Conservation (phyloP, 75 land plant species). For the Adiantum capillusveneris region DNA sequence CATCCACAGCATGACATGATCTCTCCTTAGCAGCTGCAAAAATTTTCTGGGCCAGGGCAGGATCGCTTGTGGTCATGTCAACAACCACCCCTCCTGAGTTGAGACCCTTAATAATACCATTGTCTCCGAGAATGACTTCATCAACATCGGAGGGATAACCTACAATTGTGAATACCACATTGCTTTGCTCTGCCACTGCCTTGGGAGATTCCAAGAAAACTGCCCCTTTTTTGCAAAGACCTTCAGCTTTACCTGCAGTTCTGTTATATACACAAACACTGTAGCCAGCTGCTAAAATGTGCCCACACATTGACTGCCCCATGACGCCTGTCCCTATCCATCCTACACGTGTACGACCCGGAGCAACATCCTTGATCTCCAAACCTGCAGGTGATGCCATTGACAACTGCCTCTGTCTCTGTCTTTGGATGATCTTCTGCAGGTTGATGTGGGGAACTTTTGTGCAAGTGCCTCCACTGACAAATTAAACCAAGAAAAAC, state of each 20-base stretch:
- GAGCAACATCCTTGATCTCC: slow-evolving; percentile 19
- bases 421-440: no score
- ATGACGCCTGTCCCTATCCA: slow-evolving; percentile 94
- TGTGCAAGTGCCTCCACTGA: no score
- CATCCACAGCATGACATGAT: slow-evolving; percentile 61
- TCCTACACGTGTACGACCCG: slow-evolving; percentile 45
- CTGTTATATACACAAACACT: slow-evolving; percentile 67
- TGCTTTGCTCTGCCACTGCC: slow-evolving; percentile 40
- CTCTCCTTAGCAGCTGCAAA: slow-evolving; percentile 20
- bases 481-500: no score
- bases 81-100: slow-evolving; percentile 50
- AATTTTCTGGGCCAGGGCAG: slow-evolving; percentile 61
- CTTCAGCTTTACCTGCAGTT: slow-evolving; percentile 54
- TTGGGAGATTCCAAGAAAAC: slow-evolving; percentile 40
- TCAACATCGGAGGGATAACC: slow-evolving; percentile 83
- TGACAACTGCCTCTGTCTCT: no score
- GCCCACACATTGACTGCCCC: slow-evolving; percentile 83
- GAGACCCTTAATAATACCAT: slow-evolving; percentile 42
- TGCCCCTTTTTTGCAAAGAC: slow-evolving; percentile 52
- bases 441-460: no score
- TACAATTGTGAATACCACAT: slow-evolving; percentile 78
- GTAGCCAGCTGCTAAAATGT: slow-evolving; percentile 67
- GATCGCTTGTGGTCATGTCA: slow-evolving; percentile 72
- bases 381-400: no score
- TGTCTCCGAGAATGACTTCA: slow-evolving; percentile 39